Evolutionary conservation across 768 basidiomycete genomes (phyloP).

Genomic region (Mycena capillaripes): DNA sequence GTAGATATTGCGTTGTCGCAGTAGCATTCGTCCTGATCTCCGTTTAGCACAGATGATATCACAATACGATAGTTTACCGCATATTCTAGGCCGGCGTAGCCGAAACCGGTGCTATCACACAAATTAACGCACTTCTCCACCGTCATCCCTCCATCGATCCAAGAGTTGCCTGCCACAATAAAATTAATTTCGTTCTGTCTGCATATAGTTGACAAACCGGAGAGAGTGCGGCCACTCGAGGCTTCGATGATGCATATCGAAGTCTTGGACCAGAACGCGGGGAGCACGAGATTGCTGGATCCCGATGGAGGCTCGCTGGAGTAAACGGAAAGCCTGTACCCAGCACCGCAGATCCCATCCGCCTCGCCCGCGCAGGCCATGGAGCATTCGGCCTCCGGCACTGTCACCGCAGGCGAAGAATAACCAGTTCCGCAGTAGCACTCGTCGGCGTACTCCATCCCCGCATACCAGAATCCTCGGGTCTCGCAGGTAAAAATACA

Average conservation of each 20-base stretch:
- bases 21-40: slow-evolving; percentile 28
- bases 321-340: slow-evolving; percentile 20
- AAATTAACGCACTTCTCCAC: slow-evolving; percentile 25
- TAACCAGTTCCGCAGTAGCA: slow-evolving; percentile 30
- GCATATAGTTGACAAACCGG: slow-evolving; percentile 2
- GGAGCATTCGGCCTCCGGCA: slow-evolving; percentile 20
- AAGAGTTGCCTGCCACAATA: not conserved
- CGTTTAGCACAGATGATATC: not conserved
- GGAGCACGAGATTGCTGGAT: slow-evolving; percentile 12
- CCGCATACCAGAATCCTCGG: slow-evolving; percentile 20
- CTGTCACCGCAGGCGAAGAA: not conserved
- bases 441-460: slow-evolving; percentile 17
- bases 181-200: not conserved
- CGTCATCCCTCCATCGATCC: slow-evolving; percentile 19
- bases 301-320: slow-evolving; percentile 10
- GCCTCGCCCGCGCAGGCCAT: slow-evolving; percentile 28
- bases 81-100: slow-evolving; percentile 22
- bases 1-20: slow-evolving; percentile 23
- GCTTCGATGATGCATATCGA: slow-evolving; percentile 22
- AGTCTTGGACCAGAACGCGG: slow-evolving; percentile 21
- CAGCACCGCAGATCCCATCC: slow-evolving; percentile 19
- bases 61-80: not conserved
- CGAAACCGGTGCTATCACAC: slow-evolving; percentile 24
- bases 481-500: slow-evolving; percentile 19
- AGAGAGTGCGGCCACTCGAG: slow-evolving; percentile 13